Percentiles rank a stretch among this genome's conserved stretches.
Conservation (phyloP, 331 rosid species). For the Pyrus hybrid region DNA sequence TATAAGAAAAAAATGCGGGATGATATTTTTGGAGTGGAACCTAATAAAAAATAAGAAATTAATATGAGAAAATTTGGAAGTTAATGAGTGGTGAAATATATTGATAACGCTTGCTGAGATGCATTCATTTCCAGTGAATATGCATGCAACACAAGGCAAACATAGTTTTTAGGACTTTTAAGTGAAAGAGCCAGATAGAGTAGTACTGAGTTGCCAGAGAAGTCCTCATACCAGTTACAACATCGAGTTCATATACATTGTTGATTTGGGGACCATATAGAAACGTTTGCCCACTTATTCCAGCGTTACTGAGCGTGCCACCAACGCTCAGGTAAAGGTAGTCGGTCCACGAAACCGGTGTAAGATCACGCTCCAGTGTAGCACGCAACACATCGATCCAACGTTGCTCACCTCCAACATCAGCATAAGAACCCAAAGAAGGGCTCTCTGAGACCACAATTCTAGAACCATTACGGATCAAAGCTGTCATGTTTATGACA, state of each 20-base stretch:
- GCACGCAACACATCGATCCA: constrained; percentile 77
- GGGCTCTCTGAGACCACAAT: constrained; percentile 13
- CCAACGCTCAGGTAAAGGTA: constrained; percentile 65
- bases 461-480: constrained; percentile 15
- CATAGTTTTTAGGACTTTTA: background rate
- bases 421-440: constrained; percentile 35
- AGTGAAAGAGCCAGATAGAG: background rate
- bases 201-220: background rate
- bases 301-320: constrained; percentile 91
- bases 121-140: background rate
- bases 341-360: constrained; percentile 76
- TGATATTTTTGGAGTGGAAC: too few relatives aligned
- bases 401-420: constrained; percentile 67
- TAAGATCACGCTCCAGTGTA: constrained; percentile 33
- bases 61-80: background rate
- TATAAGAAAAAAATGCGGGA: too few relatives aligned
- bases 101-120: background rate
- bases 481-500: constrained; percentile 59
- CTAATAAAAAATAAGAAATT: background rate
- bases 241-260: constrained; percentile 66
- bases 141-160: background rate
- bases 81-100: background rate
- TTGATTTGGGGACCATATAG: constrained; percentile 69
- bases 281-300: constrained; percentile 75
- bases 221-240: constrained; percentile 50